Evolutionary conservation across 1,139 yeast species (phyloP).

Genomic region (Yarrowia galli): DNA sequence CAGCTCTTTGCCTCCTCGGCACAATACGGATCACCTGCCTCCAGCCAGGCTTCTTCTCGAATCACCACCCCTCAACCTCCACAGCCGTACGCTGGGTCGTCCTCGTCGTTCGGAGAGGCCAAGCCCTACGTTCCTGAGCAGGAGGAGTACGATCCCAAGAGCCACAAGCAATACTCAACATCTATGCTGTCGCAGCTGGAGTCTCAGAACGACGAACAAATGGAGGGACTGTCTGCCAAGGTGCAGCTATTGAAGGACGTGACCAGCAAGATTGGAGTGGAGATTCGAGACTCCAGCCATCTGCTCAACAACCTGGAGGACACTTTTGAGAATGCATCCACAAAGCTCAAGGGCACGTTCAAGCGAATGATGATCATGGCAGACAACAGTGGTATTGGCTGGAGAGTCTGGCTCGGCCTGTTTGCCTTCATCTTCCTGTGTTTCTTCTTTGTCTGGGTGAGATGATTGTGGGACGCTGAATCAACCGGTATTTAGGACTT

Average conservation of each 20-base stretch:
- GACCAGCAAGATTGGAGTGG: conserved; percentile 81
- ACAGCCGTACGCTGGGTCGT: conserved; percentile 20
- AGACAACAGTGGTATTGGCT: conserved; percentile 77
- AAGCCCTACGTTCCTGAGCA: conserved; percentile 31
- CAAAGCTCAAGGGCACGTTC: conserved; percentile 67
- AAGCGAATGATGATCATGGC: conserved; percentile 82
- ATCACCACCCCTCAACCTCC: conserved; percentile 35
- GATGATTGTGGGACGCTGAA: conserved; percentile 39
- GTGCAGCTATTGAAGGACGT: conserved; percentile 70
- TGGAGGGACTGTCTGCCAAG: conserved; percentile 72
- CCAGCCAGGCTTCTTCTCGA: conserved; percentile 32
- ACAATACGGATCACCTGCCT: conserved; percentile 35
- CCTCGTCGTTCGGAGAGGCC: conserved; percentile 27
- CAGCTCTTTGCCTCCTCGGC: conserved; percentile 37
- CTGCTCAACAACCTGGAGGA: conserved; percentile 64
- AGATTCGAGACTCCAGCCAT: conserved; percentile 75
- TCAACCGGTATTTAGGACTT: conserved; percentile 1
- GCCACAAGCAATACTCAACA: conserved; percentile 37
- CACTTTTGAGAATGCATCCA: conserved; percentile 58
- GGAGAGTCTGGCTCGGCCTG: conserved; percentile 79
- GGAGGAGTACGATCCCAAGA: conserved; percentile 34
- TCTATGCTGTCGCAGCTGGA: conserved; percentile 74
- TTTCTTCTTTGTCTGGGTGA: conserved; percentile 83
- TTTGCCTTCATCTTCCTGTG: conserved; percentile 66
- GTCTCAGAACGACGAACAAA: conserved; percentile 81